A percentile compares a stretch with the other conserved stretches of the same genome.
These are phyloP conservation scores for Phytophthora citricola DNA, from an alignment of 352 stramenopile species.

Conservation along the genomic window DNA sequence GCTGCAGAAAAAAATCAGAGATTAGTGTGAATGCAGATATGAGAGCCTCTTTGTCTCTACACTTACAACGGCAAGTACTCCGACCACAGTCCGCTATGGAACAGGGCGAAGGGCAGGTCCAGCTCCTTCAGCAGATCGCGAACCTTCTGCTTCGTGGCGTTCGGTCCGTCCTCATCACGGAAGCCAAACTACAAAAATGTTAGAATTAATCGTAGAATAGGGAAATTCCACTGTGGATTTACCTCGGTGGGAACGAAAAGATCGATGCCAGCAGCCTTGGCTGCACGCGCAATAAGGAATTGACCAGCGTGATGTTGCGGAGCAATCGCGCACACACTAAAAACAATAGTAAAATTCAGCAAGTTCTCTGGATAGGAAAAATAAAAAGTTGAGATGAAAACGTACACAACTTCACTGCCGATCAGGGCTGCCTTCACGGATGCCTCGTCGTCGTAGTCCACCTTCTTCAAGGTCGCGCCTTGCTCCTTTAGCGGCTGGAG, in stretches of 20 bases:
- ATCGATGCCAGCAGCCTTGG: conserved; percentile 24
- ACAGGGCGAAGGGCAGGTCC: conserved; percentile 31
- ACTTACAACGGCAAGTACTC: conserved; percentile 16
- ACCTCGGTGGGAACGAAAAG: conserved; percentile 36
- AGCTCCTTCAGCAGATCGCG: conserved; percentile 33
- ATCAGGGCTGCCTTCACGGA: conserved; percentile 24
- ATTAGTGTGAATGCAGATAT: background rate
- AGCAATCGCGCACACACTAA: conserved; percentile 17
- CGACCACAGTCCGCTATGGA: conserved; percentile 28
- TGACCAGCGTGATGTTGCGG: conserved; percentile 11
- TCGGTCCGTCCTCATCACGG: conserved; percentile 19
- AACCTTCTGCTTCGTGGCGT: conserved; percentile 28
- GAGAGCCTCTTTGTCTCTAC: background rate
- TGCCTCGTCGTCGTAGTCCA: conserved; percentile 25
- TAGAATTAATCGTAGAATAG: too few relatives aligned
- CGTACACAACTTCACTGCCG: conserved; percentile 30
- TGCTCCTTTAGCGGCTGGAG: conserved; percentile 25
- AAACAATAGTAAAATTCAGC: background rate
- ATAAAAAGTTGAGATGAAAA: background rate
- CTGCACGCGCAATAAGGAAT: conserved; percentile 16
- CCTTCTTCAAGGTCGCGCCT: conserved; percentile 19
- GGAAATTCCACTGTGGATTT: background rate
- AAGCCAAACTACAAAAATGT: background rate
- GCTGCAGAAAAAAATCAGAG: background rate
- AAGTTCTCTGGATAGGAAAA: background rate